Conservation (phyloP, 2,329 filamentous ascomycete species). For the Fusarium torreyae region DNA sequence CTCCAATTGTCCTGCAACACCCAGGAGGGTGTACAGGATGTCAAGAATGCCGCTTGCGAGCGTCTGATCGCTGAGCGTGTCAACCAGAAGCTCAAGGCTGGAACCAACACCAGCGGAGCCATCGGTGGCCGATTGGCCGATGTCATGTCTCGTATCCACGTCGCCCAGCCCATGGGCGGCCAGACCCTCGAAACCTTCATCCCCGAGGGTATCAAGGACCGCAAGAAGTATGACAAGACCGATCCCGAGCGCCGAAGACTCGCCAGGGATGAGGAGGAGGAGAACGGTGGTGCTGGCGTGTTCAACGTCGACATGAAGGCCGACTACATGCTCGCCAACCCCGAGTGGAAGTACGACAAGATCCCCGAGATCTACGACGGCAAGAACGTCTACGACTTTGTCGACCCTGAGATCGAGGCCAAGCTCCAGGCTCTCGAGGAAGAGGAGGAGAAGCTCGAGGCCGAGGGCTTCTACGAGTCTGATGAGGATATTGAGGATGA, state of each 20-base stretch:
- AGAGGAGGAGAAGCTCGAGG: conserved; percentile 93
- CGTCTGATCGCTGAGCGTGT: conserved; percentile 93
- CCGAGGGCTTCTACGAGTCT: conserved; percentile 93
- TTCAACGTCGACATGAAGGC: conserved; percentile 94
- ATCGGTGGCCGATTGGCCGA: conserved; percentile 88
- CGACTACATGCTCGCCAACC: conserved; percentile 88
- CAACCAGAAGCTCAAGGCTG: conserved; percentile 95
- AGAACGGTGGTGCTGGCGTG: conserved; percentile 95
- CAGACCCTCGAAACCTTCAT: conserved; percentile 86
- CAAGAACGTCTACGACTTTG: conserved; percentile 97
- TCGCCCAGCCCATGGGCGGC: conserved; percentile 92
- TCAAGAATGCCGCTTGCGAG: conserved; percentile 96
- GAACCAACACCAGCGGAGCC: conserved; percentile 81
- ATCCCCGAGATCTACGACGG: conserved; percentile 95
- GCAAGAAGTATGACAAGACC: conserved; percentile 90
- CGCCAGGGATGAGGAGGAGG: conserved; percentile 89
- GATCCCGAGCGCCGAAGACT: conserved; percentile 88
- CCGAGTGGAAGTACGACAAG: conserved; percentile 96
- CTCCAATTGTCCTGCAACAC: conserved; percentile 96
- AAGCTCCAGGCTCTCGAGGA: conserved; percentile 94
- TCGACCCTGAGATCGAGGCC: conserved; percentile 95
- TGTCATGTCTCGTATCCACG: conserved; percentile 94
- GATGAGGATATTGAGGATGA: conserved; percentile 87
- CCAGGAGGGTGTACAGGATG: conserved; percentile 91
- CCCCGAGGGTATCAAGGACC: conserved; percentile 83